Evolutionary conservation across 495 filamentous ascomycete species (phyloP).

Genomic region (Daldinia vernicosa): DNA sequence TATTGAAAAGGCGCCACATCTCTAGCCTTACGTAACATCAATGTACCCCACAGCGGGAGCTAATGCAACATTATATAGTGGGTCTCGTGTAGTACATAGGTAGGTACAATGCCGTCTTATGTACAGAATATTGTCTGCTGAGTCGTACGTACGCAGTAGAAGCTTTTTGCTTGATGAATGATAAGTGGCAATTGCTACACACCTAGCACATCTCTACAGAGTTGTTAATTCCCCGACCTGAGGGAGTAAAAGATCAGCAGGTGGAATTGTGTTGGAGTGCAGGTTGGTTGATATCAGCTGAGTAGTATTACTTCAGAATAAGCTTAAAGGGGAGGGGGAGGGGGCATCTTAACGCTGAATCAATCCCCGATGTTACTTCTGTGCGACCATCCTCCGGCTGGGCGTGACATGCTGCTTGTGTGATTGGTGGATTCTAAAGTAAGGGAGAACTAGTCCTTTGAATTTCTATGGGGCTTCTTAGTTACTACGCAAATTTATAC

Average conservation of each 20-base stretch:
- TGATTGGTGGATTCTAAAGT: not conserved
- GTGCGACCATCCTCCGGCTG: not conserved
- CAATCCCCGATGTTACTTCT: not conserved
- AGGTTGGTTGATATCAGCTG: not conserved
- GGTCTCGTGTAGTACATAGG: not conserved
- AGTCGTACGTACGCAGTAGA: not conserved
- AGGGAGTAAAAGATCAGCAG: not conserved
- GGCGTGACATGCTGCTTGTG: not conserved
- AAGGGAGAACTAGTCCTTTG: not conserved
- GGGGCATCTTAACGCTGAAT: not conserved
- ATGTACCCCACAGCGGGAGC: not conserved
- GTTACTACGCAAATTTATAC: not conserved
- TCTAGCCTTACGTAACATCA: not conserved
- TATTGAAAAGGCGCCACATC: not conserved
- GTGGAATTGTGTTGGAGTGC: not conserved
- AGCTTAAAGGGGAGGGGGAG: not conserved
- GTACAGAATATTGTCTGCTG: not conserved
- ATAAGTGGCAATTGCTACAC: not conserved
- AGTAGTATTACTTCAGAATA: not conserved
- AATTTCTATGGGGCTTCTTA: not conserved
- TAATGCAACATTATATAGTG: constrained; percentile 5
- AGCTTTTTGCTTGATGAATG: not conserved
- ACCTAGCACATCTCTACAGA: not conserved
- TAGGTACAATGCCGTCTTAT: not conserved
- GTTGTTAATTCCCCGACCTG: not conserved